Conservation (phyloP, 73 alveolate species). For the Stentor coeruleus region DNA sequence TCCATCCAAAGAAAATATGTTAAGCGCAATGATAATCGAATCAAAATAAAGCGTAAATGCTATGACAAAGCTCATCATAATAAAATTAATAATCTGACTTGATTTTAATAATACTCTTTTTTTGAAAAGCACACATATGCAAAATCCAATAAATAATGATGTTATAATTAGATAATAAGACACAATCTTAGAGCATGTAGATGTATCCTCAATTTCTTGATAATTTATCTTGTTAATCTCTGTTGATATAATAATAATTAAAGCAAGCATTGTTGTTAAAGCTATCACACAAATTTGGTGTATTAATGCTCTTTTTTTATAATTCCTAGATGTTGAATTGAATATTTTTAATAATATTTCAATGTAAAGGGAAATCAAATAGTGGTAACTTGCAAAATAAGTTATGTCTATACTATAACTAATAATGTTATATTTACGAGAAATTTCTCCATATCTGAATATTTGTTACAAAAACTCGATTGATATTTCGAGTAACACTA, state of each 20-base stretch:
- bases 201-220: not conserved
- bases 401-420: too few species aligned
- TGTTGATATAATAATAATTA: too few species aligned
- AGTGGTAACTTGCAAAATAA: not conserved
- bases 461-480: not conserved
- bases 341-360: not conserved
- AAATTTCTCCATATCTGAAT: not conserved
- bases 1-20: too few species aligned
- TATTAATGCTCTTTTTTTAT: too few species aligned
- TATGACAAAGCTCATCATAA: not conserved
- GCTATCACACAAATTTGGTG: not conserved
- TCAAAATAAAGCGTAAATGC: not conserved
- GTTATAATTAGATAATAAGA: too few species aligned
- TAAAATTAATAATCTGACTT: too few species aligned
- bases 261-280: not conserved
- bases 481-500: not conserved
- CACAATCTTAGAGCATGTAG: not conserved
- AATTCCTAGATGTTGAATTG: not conserved
- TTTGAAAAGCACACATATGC: not conserved
- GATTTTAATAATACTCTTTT: too few species aligned
- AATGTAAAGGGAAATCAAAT: not conserved
- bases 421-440: not conserved
- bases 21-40: too few species aligned
- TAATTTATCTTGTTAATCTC: not conserved
- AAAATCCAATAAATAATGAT: not conserved